A percentile compares a stretch with the other conserved stretches of the same genome.
phyloP scores from a whole-genome alignment of 164 flowering plant genomes.

The Dillenia suffruticosa region DNA sequence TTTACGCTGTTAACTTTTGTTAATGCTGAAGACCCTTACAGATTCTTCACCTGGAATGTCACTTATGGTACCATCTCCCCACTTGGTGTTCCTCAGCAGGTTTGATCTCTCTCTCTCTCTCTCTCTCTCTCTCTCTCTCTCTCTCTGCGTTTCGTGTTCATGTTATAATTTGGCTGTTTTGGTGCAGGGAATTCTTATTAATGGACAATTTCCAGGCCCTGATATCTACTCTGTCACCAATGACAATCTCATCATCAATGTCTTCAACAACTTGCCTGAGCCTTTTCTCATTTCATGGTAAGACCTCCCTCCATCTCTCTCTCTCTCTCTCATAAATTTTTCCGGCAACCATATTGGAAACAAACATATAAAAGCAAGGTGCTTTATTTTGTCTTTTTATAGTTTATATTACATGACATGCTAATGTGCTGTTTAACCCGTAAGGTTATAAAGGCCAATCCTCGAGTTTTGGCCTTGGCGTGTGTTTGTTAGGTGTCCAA shows the following conservation, averaged over 20 bases:
- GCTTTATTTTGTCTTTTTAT: too few species aligned
- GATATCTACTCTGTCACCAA: constrained; percentile 66
- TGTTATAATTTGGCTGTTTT: background rate
- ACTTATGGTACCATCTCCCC: constrained; percentile 31
- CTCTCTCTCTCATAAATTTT: background rate
- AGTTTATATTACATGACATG: too few species aligned
- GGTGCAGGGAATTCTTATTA: constrained; percentile 70
- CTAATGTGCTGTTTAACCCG: too few species aligned
- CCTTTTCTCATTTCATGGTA: constrained; percentile 88
- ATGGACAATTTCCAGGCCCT: constrained; percentile 88
- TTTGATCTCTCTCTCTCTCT: background rate
- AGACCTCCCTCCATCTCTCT: constrained; percentile 4
- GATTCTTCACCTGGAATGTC: constrained; percentile 31
- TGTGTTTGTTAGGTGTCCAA: too few species aligned
- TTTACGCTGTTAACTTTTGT: constrained; percentile 2
- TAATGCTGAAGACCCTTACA: constrained; percentile 32
- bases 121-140: too few species aligned
- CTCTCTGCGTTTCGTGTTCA: too few species aligned
- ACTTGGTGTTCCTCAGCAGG: constrained; percentile 32
- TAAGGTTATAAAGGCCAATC: too few species aligned
- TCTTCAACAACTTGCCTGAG: constrained; percentile 56
- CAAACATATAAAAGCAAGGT: too few species aligned
- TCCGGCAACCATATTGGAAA: background rate
- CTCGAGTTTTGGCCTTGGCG: too few species aligned
- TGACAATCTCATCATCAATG: constrained; percentile 73